Base-by-base conservation (phyloP, 306 rosid genomes). In the Lotus japonicus region DNA sequence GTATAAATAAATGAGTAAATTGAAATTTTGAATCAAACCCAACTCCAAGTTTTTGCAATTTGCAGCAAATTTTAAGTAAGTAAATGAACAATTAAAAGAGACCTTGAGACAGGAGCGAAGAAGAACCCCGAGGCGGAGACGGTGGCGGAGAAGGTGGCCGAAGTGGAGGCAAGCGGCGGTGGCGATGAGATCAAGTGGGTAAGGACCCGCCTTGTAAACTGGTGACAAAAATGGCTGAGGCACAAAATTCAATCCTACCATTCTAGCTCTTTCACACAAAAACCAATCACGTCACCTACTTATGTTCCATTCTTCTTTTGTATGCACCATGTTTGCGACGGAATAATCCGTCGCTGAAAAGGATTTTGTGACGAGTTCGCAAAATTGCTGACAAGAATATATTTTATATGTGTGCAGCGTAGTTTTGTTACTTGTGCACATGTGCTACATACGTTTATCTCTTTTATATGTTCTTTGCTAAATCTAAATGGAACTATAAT, bases 81-180 rank as follows among this genome's bases (percentile, higher is more conserved):
- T 9, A 56, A 26, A 49, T 15, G 57, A 16, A 13, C 11, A 21
- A 74, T n/a, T n/a, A 41, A 23, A 21, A 41, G 46, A 28, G 57
- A 87, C 98, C 98, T 86, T 74, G 63, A 81, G 76, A 80, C 68
- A 80, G 50, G 95, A 81, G 28, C 36, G 76, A 26, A 88, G 77
- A 61, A 80, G 78, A 48, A 70, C 61, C 21, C 76, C 58, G 3
- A 85, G 68, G 54, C 75, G 82, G 64, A 72, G 66, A 44, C 79
- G 89, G 72, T 19, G 56, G 70, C 76, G 77, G 71, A 88, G 58
- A 74, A 64, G 79, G 79, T 77, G 84, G 54, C 75, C 64, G 60
- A 84, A 60, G 80, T 84, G 88, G 55, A 87, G 76, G 75, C 80
- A 89, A 9, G 88, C 61, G 54, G 92, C 86, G 80, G 95, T 63